Conservation (phyloP, 306 rosid species). For the Ormosia emarginata region DNA sequence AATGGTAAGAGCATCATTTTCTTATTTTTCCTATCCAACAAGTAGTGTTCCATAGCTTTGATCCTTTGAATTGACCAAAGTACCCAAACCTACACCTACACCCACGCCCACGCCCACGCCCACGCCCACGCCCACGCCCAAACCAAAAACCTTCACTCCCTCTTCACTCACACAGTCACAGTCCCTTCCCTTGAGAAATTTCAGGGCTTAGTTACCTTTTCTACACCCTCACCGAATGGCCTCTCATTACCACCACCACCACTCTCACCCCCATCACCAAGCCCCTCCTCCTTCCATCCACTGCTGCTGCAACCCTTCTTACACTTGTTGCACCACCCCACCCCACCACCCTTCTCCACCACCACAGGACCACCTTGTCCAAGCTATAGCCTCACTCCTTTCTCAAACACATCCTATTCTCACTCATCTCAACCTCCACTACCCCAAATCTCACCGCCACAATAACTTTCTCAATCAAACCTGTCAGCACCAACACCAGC, state of each 20-base stretch:
- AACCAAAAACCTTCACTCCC: too few species aligned
- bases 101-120: too few species aligned
- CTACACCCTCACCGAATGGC: slow-evolving; percentile 42
- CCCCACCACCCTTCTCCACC: slow-evolving; percentile 24
- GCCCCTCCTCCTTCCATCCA: slow-evolving; percentile 23
- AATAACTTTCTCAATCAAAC: slow-evolving; percentile 9
- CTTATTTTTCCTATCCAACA: too few species aligned
- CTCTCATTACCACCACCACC: slow-evolving; percentile 35
- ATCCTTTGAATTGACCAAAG: too few species aligned
- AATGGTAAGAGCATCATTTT: too few species aligned
- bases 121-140: too few species aligned
- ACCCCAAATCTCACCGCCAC: slow-evolving; percentile 18
- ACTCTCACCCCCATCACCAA: slow-evolving; percentile 19
- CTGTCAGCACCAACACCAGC: background rate
- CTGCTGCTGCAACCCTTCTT: slow-evolving; percentile 37
- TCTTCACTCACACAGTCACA: too few species aligned
- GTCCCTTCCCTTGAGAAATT: background rate
- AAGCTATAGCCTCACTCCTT: slow-evolving; percentile 49
- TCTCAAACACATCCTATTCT: slow-evolving; percentile 34
- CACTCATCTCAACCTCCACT: background rate
- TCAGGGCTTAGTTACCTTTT: background rate
- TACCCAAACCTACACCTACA: too few species aligned
- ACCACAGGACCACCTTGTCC: slow-evolving; percentile 48
- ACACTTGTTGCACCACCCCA: slow-evolving; percentile 27
- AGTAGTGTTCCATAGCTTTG: too few species aligned